Base-by-base conservation (phyloP, 2,329 filamentous ascomycete species). In the Talaromyces sp. region DNA sequence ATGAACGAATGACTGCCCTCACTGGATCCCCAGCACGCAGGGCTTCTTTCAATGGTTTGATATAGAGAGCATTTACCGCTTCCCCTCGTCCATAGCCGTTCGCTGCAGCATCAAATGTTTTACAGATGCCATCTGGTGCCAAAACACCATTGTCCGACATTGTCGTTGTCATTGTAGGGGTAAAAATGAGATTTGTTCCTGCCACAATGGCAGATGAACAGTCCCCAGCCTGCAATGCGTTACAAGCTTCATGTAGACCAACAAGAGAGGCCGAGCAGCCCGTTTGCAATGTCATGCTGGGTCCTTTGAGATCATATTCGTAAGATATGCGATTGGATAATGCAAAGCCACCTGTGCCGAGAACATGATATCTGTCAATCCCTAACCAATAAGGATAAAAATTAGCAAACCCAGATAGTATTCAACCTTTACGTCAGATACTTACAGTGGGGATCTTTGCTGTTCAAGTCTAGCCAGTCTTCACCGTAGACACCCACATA, bases 1-100 rank as follows among this genome's bases (percentile, higher is more conserved):
- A 68, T 10, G 65, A 68, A 7, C 72, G 68, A 32, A 75, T 71
- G 13, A 74, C 64, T 32, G 71, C 71, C 25, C 77, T 69, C 44
- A 82, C 76, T 3, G 70, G 64, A 58, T 82, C 78, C 1, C 72
- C 73, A 63, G 81, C 77, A 0, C 57, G 66, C 2, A 85, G 55
- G 0, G 84, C 84, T 1, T 75, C 68, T 3, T 66, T 69, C 0
- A 85, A 66, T 1, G 68, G 72, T 67, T 86, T 86, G 0, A 87
- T 62, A 0, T 85, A 69, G 0, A 86, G 62, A 0, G 74, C 70
- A 0, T 76, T 77, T 15, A 83, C 70, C 2, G 82, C 82, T 57
- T 86, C 84, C 6, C 80, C 81, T 1, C 82, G 75, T 27, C 74
- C 81, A 68, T 77, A 83, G 7, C 82, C 82, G 64, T 82, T 70